These are phyloP conservation scores for Biancaea sappan DNA, from an alignment of 306 rosid genomes.

Conservation along the genomic window DNA sequence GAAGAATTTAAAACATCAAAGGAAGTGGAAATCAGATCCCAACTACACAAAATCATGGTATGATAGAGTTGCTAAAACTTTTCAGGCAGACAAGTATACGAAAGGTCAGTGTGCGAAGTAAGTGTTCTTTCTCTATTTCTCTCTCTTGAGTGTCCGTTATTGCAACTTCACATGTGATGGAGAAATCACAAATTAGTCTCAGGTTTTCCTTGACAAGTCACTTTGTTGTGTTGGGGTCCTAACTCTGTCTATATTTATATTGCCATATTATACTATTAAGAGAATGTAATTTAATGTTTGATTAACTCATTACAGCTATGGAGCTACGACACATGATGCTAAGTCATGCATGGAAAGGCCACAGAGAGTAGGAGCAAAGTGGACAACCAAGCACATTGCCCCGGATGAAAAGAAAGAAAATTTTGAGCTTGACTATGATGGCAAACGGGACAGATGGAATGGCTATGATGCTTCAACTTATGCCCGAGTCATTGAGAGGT, in stretches of 20 bases:
- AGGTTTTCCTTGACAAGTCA: too few relatives aligned
- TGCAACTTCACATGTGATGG: neutral
- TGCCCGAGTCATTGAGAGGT: constrained; percentile 57
- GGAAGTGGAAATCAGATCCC: constrained; percentile 64
- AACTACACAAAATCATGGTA: constrained; percentile 63
- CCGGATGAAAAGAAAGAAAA: constrained; percentile 68
- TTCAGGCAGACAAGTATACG: constrained; percentile 50
- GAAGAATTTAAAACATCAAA: constrained; percentile 68
- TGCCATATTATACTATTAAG: neutral
- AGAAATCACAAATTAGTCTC: neutral
- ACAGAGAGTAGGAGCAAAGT: constrained; percentile 53
- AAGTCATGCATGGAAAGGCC: constrained; percentile 66
- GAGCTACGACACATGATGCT: constrained; percentile 58
- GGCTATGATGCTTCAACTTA: constrained; percentile 64
- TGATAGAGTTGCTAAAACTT: constrained; percentile 65
- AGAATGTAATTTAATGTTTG: neutral
- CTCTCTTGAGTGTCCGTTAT: neutral
- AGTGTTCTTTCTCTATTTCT: constrained; percentile 25
- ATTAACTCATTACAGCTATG: constrained; percentile 39
- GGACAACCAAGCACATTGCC: constrained; percentile 62
- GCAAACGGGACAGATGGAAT: constrained; percentile 68
- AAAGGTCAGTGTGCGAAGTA: constrained; percentile 69
- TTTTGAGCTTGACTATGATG: constrained; percentile 69
- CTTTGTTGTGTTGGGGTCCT: neutral
- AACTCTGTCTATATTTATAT: neutral